Conservation (phyloP, 108 stramenopile species). For the Conticribra weissflogii region DNA sequence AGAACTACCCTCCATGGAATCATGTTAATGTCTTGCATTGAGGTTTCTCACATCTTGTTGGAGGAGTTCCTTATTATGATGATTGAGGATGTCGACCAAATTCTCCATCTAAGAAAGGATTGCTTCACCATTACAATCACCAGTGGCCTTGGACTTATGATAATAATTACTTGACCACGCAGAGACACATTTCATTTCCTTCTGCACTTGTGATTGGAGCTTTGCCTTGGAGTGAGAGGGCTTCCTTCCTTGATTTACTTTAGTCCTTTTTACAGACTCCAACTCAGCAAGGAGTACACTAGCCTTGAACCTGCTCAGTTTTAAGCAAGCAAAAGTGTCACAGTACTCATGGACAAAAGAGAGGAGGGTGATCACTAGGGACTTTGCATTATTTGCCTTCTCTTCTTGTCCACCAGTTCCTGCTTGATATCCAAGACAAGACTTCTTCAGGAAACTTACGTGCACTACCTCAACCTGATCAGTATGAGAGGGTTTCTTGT, state of each 20-base stretch:
- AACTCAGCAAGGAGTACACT: not conserved
- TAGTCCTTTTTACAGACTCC: not conserved
- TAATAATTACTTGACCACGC: not conserved
- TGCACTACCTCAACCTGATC: not conserved
- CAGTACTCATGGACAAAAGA: not conserved
- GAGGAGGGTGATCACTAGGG: too few species aligned
- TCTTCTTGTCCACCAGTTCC: constrained; percentile 6
- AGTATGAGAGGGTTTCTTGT: not conserved
- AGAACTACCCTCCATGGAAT: too few species aligned
- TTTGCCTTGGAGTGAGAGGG: not conserved
- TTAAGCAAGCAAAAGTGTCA: not conserved
- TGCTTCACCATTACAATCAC: not conserved
- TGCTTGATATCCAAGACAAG: not conserved
- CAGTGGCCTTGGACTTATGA: not conserved
- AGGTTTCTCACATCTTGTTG: not conserved
- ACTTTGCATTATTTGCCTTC: not conserved
- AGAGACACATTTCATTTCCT: not conserved
- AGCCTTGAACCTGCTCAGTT: too few species aligned
- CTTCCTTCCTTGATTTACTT: not conserved
- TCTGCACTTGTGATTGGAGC: not conserved
- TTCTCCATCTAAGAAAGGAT: not conserved
- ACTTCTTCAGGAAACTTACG: not conserved
- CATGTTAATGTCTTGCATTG: not conserved
- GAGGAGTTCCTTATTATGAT: not conserved
- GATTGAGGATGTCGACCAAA: not conserved